phyloP scores from a whole-genome alignment of 768 basidiomycete species.

The Solioccasus polychromus region DNA sequence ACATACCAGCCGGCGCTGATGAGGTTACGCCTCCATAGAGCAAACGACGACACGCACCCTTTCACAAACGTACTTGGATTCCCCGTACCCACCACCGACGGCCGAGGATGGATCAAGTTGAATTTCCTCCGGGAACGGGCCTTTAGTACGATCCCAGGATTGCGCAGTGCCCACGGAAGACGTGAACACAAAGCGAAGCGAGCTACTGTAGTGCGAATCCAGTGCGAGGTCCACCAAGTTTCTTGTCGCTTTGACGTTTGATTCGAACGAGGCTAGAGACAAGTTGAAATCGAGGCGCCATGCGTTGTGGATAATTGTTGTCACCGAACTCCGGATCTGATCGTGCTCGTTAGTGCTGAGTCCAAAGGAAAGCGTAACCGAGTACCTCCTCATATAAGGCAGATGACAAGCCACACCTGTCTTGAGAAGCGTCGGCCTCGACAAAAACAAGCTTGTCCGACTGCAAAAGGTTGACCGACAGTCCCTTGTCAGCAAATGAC shows the following conservation, averaged over 20 bases:
- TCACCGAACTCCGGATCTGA: slow-evolving; percentile 22
- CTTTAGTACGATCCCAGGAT: slow-evolving; percentile 29
- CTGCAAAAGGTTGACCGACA: slow-evolving; percentile 28
- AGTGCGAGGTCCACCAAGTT: slow-evolving; percentile 34
- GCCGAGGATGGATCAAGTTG: slow-evolving; percentile 24
- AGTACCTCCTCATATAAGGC: slow-evolving; percentile 32
- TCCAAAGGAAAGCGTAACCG: no score
- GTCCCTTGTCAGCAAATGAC: slow-evolving; percentile 33
- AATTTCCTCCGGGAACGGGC: no score
- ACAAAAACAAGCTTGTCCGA: slow-evolving; percentile 34
- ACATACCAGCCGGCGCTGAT: no score
- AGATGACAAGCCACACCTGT: slow-evolving; percentile 26
- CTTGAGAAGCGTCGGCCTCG: slow-evolving; percentile 35
- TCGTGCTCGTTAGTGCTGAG: no score
- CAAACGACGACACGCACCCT: slow-evolving; percentile 26
- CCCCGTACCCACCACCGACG: slow-evolving; percentile 37
- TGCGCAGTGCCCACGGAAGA: slow-evolving; percentile 21
- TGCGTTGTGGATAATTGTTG: slow-evolving; percentile 33
- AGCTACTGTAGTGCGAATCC: slow-evolving; percentile 18
- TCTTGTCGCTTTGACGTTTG: slow-evolving; percentile 32
- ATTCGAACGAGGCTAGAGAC: slow-evolving; percentile 36
- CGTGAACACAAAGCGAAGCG: slow-evolving; percentile 24
- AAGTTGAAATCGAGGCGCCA: slow-evolving; percentile 46
- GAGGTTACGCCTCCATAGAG: background rate
- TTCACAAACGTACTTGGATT: slow-evolving; percentile 38